Conservation (phyloP, 176 grass and related monocot species). For the Panicum miliaceum region DNA sequence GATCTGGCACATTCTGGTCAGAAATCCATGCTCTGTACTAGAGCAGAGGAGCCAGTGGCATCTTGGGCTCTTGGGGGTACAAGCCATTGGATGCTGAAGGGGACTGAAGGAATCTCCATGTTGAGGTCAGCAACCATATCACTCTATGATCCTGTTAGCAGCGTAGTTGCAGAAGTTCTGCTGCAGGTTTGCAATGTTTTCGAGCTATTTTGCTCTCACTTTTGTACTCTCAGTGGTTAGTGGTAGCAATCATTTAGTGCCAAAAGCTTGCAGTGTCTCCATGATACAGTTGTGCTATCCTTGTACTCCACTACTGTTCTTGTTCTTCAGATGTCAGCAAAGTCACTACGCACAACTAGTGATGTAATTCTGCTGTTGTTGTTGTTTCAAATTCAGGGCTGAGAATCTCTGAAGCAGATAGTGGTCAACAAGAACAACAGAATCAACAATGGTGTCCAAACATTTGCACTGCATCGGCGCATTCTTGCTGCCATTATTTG, state of each 20-base stretch:
- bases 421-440: no score
- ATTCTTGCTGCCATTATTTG: conserved; percentile 33
- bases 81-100: background rate
- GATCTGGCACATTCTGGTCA: conserved; percentile 63
- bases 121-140: conserved; percentile 25
- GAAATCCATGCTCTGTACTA: conserved; percentile 37
- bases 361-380: background rate
- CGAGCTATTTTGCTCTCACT: background rate
- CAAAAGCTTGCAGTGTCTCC: background rate
- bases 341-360: background rate
- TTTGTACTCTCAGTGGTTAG: background rate
- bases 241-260: background rate
- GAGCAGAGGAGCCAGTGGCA: background rate
- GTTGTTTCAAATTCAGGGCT: background rate
- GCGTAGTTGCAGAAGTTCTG: background rate
- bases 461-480: background rate
- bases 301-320: no score
- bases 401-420: background rate
- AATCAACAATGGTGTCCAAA: conserved; percentile 31
- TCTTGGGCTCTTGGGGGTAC: background rate
- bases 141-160: background rate
- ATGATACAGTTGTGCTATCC: background rate
- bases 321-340: background rate
- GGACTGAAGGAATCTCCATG: conserved; percentile 38
- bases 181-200: background rate